Base-by-base conservation (phyloP, 2,329 filamentous ascomycete genomes). In the Colletotrichum sansevieriae region DNA sequence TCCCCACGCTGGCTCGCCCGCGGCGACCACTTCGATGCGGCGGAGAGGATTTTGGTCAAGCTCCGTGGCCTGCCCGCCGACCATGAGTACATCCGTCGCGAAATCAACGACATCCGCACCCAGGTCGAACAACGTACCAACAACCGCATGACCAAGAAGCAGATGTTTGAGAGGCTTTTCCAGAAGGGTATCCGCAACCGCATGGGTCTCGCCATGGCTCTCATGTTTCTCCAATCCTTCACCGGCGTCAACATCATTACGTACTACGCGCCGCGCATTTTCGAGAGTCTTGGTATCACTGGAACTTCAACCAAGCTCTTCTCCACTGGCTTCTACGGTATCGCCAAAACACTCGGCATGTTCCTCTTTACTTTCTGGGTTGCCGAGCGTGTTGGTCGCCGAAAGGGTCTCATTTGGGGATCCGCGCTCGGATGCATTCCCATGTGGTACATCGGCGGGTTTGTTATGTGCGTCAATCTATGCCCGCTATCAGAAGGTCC, bases 211-310 rank as follows among this genome's bases (percentile, higher is more conserved):
- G 87, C 78, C 49, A 41, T 81, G 85, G 72, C 88, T 82, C 85
- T 89, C 85, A 79, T 80, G 77, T 77, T 79, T 39, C 70, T 78
- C 5, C 76, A 80, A 71, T 76, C 75, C 35, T 75, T 78, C 52
- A 78, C 76, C 0, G 77, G 87, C 52, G 84, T 86, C 71, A 86
- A 90, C 74, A 87, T 90, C 37, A 89, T 90, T 59, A 87, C 86
- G 3, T 90, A 90, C 76, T 90, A 89, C 72, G 73, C 76, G 2
- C 75, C 75, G 3, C 75, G 76, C 18, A 77, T 82, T 35, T 78
- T 83, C 57, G 76, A 78, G 71, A 80, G 74, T 12, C 76, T 81
- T 5, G 81, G 79, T 1, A 76, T 80, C 18, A 52, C 73, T 0
- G 78, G 78, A 0, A 80, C 77, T 10, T 74, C 74, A 0, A 70